Evolutionary conservation across 345 rosid species (phyloP).

Genomic region (Populus tremula): DNA sequence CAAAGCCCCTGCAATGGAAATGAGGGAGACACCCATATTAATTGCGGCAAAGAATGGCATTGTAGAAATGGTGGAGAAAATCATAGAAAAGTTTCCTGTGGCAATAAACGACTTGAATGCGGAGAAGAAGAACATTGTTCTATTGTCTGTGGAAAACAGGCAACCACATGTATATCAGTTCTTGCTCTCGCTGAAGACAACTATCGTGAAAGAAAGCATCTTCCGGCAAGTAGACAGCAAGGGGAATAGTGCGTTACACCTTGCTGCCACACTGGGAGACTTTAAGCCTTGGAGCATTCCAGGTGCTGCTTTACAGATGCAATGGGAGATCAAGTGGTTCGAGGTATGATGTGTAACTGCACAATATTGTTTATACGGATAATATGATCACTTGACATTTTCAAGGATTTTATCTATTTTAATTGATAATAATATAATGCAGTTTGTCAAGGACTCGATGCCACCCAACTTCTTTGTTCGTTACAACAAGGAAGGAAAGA

Average conservation of each 20-base stretch:
- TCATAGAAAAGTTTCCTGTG: slow-evolving; percentile 24
- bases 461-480: slow-evolving; percentile 32
- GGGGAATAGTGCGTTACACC: slow-evolving; percentile 53
- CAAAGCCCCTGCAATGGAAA: background rate
- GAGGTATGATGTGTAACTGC: slow-evolving; percentile 31
- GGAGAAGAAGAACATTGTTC: slow-evolving; percentile 30
- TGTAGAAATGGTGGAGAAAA: slow-evolving; percentile 29
- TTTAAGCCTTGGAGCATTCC: slow-evolving; percentile 52
- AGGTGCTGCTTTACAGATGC: slow-evolving; percentile 56
- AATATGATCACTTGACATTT: too few relatives aligned
- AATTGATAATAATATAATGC: slow-evolving; percentile 3
- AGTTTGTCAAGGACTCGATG: slow-evolving; percentile 51
- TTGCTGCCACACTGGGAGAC: slow-evolving; percentile 46
- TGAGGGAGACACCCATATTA: slow-evolving; percentile 23
- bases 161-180: slow-evolving; percentile 40
- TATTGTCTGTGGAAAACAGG: slow-evolving; percentile 53
- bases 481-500: slow-evolving; percentile 29
- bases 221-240: slow-evolving; percentile 39
- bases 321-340: slow-evolving; percentile 66
- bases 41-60: slow-evolving; percentile 39
- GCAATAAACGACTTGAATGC: slow-evolving; percentile 32
- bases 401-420: too few relatives aligned
- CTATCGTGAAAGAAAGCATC: slow-evolving; percentile 18
- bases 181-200: slow-evolving; percentile 14
- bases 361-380: too few relatives aligned